Evolutionary conservation across 768 basidiomycete species (phyloP), one percentile per base, ranked within the genome.

Genomic region (Rhodosporidiobolus sp.): DNA sequence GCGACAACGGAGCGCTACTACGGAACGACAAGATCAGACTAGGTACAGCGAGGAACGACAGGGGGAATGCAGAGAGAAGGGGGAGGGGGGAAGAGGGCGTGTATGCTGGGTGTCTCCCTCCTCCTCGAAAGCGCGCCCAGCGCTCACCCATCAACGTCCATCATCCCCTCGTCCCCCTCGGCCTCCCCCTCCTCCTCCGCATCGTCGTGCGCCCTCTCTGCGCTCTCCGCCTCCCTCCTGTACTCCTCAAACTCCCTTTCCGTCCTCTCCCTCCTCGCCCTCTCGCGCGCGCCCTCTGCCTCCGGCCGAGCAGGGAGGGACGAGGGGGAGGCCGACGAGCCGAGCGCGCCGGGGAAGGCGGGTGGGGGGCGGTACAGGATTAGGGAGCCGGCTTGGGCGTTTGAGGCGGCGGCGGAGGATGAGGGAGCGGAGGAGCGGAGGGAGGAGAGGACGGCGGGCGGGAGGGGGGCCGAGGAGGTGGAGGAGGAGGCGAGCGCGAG

Each of bases 281-380:
- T 28, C 65, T 50, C 49, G 10, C 32, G 17, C 35, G 0, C 17
- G 32, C 28, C 28, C 34, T 43, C 53, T 26, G 14, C 4, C 5
- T 4, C 22, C 30, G 7, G 4, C 28, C 24, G 4, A 14, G 45
- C 7, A 1, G 26, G 28, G 4, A 32, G 60, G 3, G 35, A 5
- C 10, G 32, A 10, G 32, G 52, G 24, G 52, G 52, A 12, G 7
- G 57, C 34, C 4, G 57, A n/a, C 2, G 48, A 30, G 43, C 46
- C 60, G 10, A 61, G 60, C 19, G 60, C 45, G 4, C 60, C 52
- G 9, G 53, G n/a, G 30, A 67, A 45, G 17, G 14, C 34, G 1
- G 69, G 63, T 14, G 71, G 65, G 1, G 65, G 69, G 19, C 62
- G 60, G 53, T 74, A 70, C 30, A 74, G 52, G 68, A 74, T 63